Evolutionary conservation across 768 basidiomycete species (phyloP), one percentile per base, ranked within the genome.

Genomic region (Gloeopeniophorella convolvens): DNA sequence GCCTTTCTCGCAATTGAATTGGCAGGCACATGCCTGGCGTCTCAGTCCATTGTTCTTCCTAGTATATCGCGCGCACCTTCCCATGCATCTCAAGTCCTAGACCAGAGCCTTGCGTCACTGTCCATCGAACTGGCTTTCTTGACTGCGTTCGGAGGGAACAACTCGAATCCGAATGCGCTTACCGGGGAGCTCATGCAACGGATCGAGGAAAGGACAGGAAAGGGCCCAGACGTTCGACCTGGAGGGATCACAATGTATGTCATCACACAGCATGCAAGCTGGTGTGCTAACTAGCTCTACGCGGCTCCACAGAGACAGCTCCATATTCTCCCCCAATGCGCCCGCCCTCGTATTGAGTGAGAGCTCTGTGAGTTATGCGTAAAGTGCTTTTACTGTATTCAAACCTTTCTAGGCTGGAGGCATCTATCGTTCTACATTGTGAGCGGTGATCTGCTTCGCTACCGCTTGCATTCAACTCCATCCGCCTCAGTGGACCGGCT

Each of bases 111-210:
- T 8, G 58, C 63, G 12, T 59, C 59, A 1, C 60, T 67, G 30
- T 63, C 60, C 0, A 62, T 67, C 42, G 66, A 67, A 51, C 57
- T 60, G 39, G 58, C 63, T 8, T 66, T 63, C 49, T 42, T 67
- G 20, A 48, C 59, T 12, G 45, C 58, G 8, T 67, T 66, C 44
- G 59, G 62, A 1, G 66, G 66, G 3, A 66, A 65, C 49, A 48
- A 49, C 30, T 45, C 58, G 2, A 16, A 54, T n/a, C 66, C 66
- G 7, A 67, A 67, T 48, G n/a, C 50, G 42, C 54, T 67, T 18
- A 63, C 64, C 20, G 48, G 57, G 35, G 52, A 57, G 20, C 51
- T 65, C 11, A 42, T 67, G 50, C 51, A 60, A 24, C 37, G 55
- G 8, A 45, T 67, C 23, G 63, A 58, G 3, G 57, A 62, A 4